Evolutionary conservation across 352 stramenopile genomes (phyloP).

Genomic region (Bremia lactucae): DNA sequence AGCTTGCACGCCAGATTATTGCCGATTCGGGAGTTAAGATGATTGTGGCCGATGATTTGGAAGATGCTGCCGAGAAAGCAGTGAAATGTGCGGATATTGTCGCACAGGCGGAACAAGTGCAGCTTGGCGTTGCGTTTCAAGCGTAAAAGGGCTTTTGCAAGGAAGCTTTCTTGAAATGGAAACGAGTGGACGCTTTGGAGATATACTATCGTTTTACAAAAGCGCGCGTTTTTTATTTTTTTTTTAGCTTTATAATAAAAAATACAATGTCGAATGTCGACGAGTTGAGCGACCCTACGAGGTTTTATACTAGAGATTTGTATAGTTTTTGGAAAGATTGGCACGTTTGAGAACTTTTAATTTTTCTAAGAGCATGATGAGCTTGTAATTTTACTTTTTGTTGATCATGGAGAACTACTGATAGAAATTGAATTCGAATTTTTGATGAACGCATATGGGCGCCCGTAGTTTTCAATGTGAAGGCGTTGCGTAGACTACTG

Average conservation of each 20-base stretch:
- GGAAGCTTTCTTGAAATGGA: conserved; percentile 20
- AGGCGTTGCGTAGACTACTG: conserved; percentile 92
- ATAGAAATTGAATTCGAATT: neutral
- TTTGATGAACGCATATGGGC: conserved; percentile 44
- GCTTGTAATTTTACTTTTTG: conserved; percentile 82
- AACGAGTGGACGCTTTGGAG: conserved; percentile 9
- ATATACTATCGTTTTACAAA: conserved; percentile 61
- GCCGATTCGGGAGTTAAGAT: conserved; percentile 89
- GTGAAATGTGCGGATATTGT: conserved; percentile 87
- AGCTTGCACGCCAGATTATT: conserved; percentile 91
- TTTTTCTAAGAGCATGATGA: conserved; percentile 89
- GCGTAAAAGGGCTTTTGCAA: conserved; percentile 31
- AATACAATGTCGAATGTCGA: conserved; percentile 85
- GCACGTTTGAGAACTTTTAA: conserved; percentile 89
- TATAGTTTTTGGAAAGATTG: too few species aligned
- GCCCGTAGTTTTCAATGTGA: conserved; percentile 94
- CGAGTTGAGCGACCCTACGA: conserved; percentile 89
- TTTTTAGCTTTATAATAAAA: too few species aligned
- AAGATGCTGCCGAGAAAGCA: conserved; percentile 92
- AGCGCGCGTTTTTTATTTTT: too few species aligned
- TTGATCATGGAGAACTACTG: neutral
- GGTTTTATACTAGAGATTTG: conserved; percentile 97
- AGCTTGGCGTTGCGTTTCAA: conserved; percentile 67
- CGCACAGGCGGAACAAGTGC: conserved; percentile 52
- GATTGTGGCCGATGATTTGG: conserved; percentile 90